Evolutionary conservation across 768 basidiomycete species (phyloP), one percentile per base, ranked within the genome.

Genomic region (Boletus tylopilopsis): DNA sequence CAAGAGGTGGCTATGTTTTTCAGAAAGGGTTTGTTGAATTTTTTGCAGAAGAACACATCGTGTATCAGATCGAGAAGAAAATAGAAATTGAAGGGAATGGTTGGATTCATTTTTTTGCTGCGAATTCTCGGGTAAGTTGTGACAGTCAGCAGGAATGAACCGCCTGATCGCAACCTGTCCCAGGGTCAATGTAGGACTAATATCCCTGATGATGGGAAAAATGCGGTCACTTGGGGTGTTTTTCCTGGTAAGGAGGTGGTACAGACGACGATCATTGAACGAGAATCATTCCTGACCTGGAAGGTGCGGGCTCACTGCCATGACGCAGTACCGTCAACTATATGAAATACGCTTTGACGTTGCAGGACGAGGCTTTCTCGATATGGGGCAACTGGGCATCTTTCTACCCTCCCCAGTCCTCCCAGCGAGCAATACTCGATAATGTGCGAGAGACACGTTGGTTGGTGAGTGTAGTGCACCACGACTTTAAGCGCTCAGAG

Each of bases 11-110:
- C 7, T 95, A 94, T 69, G 90, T 99, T 9, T 99, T 90, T 69
- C 96, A 99, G 71, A 99, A 99, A 71, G 82, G 86, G 13, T 99
- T 97, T 62, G 92, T 97, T 9, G 96, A 99, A 71, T 97, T 97
- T 67, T 98, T 98, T 64, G 92, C 78, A 42, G 82, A 82, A 51
- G 60, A 69, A 56, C 66, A 70, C 27, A 80, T 85, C 45, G 74
- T 90, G 15, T 74, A 78, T 25, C 61, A 60, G 45, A 76, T 94
- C n/a, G 80, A 84, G 67, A 64, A 71, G 57, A 79, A 73, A 60
- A 75, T 86, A 5, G 64, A 71, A 43, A 74, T 68, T 48, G 73
- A 76, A 41, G 82, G 82, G 19, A 62, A 75, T 40, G 82, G 83
- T 9, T 81, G 74, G 78, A 82, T 97, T 36, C 85, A 90, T 66